Evolutionary conservation across 768 basidiomycete species (phyloP).

Genomic region (Daedaleopsis nitida): DNA sequence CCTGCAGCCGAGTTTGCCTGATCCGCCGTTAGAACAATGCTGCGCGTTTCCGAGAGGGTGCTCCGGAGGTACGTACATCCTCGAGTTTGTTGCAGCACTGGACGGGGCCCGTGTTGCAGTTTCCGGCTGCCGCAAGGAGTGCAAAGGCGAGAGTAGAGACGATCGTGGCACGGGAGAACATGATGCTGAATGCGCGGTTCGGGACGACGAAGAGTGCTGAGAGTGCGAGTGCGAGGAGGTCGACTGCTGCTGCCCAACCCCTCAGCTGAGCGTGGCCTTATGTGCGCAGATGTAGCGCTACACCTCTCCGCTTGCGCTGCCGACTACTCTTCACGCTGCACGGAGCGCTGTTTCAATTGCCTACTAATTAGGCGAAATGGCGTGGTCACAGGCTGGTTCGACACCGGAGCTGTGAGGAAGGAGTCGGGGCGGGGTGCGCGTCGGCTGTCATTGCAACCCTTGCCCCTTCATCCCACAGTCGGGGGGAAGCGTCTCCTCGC

Average conservation of each 20-base stretch:
- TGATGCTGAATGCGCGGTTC: background rate
- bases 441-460: background rate
- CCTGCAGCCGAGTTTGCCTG: slow-evolving; percentile 11
- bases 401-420: background rate
- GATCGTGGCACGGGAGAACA: slow-evolving; percentile 16
- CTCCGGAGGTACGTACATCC: slow-evolving; percentile 9
- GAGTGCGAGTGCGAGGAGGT: slow-evolving; percentile 5
- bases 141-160: slow-evolving; percentile 15
- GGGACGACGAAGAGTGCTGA: background rate
- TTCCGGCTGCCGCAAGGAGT: slow-evolving; percentile 4
- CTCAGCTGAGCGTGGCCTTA: background rate
- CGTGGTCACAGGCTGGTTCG: too few relatives aligned
- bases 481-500: too few relatives aligned
- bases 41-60: background rate
- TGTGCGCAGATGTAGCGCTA: background rate
- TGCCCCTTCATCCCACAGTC: background rate
- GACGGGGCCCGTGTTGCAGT: slow-evolving; percentile 32
- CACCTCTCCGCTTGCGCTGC: background rate
- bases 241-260: slow-evolving; percentile 6
- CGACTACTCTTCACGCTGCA: background rate
- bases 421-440: background rate
- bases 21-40: background rate
- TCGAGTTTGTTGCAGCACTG: slow-evolving; percentile 34
- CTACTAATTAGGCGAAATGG: too few relatives aligned
- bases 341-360: background rate